These are phyloP conservation scores for Picochlorum sp. DNA, from an alignment of 139 green algal species.

Conservation along the genomic window DNA sequence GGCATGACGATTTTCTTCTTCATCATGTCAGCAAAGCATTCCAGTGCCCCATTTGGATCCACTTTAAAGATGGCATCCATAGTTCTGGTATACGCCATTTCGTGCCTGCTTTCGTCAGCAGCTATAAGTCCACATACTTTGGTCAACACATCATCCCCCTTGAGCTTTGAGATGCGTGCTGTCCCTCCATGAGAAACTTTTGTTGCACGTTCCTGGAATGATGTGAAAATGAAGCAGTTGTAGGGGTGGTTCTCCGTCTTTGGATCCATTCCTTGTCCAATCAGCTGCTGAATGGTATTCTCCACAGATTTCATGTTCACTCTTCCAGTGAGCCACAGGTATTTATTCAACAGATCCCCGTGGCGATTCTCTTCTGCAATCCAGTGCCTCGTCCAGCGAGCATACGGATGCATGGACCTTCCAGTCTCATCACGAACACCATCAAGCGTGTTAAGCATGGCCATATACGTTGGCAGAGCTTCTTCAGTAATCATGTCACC, in stretches of 20 bases:
- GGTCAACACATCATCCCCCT: conserved; percentile 67
- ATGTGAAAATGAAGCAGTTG: conserved; percentile 35
- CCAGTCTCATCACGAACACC: conserved; percentile 83
- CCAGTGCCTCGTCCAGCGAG: conserved; percentile 69
- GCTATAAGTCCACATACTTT: conserved; percentile 90
- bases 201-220: conserved; percentile 84
- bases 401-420: conserved; percentile 53
- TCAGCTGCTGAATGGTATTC: conserved; percentile 67
- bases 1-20: conserved; percentile 97
- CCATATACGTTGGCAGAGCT: conserved; percentile 99
- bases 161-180: conserved; percentile 65
- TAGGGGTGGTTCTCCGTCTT: conserved; percentile 15
- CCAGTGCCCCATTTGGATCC: conserved; percentile 77
- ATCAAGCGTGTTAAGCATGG: conserved; percentile 99
- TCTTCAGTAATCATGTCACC: conserved; percentile 82
- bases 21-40: conserved; percentile 98
- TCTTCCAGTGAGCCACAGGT: conserved; percentile 46
- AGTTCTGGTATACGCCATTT: conserved; percentile 88
- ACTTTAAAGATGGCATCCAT: conserved; percentile 76
- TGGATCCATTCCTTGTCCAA: conserved; percentile 8
- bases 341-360: conserved; percentile 97
- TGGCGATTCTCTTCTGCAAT: conserved; percentile 99
- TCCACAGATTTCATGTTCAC: conserved; percentile 59
- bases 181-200: conserved; percentile 96
- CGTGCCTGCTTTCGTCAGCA: conserved; percentile 91